Percentiles rank a stretch among this genome's conserved stretches.
Evolutionary conservation across 306 rosid species (phyloP).

Genomic region (Quercus glauca): DNA sequence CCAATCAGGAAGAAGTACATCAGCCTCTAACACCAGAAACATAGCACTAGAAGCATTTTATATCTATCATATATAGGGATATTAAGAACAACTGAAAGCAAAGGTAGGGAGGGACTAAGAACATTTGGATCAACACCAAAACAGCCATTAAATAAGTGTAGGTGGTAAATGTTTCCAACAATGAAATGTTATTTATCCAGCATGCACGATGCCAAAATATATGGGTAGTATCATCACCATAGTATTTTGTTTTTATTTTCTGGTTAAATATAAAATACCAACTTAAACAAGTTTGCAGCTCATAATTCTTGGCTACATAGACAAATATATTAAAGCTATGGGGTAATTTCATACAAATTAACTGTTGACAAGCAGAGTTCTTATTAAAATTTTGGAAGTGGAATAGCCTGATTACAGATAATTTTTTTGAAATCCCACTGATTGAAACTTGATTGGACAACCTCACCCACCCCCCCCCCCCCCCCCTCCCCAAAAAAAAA

Average conservation of each 20-base stretch:
- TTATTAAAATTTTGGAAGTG: neutral
- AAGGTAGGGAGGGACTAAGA: no score
- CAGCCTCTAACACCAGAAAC: no score
- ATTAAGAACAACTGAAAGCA: no score
- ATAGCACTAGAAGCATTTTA: no score
- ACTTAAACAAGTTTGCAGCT: neutral
- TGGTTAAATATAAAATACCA: neutral
- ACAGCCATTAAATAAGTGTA: no score
- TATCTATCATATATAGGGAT: no score
- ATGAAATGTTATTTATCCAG: neutral
- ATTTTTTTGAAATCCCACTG: no score
- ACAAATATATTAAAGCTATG: neutral
- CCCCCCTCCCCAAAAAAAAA: accelerated
- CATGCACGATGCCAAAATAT: neutral
- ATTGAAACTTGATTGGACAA: neutral
- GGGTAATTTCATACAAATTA: neutral
- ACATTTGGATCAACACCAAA: no score
- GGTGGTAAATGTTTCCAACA: neutral
- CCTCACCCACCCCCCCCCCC: neutral
- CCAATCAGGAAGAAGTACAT: no score
- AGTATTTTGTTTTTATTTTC: neutral
- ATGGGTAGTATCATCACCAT: neutral
- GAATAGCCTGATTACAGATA: neutral
- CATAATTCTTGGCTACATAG: neutral
- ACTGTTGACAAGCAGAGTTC: neutral